Evolutionary conservation across 306 rosid genomes (phyloP).

Genomic region (Sesbania bispinosa): DNA sequence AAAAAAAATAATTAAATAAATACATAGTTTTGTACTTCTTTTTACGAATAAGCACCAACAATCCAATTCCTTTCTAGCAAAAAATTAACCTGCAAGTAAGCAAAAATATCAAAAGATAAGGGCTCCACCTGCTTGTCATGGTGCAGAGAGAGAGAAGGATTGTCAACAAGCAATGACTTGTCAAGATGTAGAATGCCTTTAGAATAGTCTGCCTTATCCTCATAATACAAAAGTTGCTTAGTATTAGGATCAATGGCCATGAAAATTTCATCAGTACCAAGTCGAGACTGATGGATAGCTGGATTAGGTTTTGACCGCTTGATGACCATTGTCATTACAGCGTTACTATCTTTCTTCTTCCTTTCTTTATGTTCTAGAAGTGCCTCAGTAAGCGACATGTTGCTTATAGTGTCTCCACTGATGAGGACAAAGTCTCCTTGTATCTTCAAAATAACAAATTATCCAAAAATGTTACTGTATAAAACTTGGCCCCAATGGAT

Average conservation of each 20-base stretch:
- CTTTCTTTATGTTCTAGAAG: conserved; percentile 91
- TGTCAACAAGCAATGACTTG: conserved; percentile 65
- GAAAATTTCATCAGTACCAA: conserved; percentile 92
- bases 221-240: conserved; percentile 85
- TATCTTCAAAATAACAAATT: conserved; percentile 59
- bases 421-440: conserved; percentile 94
- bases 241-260: conserved; percentile 87
- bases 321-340: conserved; percentile 94
- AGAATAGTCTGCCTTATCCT: conserved; percentile 72
- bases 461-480: conserved; percentile 26
- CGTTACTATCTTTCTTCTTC: conserved; percentile 84
- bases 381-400: conserved; percentile 90
- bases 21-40: not conserved
- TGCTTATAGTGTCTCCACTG: conserved; percentile 97
- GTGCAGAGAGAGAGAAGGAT: conserved; percentile 76
- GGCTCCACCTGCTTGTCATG: conserved; percentile 80
- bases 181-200: conserved; percentile 71
- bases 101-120: conserved; percentile 23
- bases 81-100: conserved; percentile 20
- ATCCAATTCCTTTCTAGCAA: not conserved
- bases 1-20: not conserved
- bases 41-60: not conserved
- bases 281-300: conserved; percentile 81
- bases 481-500: not conserved
- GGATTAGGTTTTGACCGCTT: conserved; percentile 85